phyloP scores from a whole-genome alignment of 139 green algal species.

The Pleodorina starrii region DNA sequence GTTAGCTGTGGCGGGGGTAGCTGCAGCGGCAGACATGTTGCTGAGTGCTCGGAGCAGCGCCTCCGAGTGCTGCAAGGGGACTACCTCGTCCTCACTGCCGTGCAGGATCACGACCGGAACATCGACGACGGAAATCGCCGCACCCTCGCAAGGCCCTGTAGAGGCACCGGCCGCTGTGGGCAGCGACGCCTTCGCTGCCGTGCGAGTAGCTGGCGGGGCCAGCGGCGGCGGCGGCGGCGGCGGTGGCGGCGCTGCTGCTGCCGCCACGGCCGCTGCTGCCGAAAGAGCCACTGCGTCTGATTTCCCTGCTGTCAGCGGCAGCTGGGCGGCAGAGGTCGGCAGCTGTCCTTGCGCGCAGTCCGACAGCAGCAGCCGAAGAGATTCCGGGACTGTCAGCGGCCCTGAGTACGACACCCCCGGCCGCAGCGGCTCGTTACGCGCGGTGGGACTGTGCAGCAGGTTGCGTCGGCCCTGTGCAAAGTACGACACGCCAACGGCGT shows the following conservation, averaged over 20 bases:
- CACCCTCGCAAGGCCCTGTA: not conserved
- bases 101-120: slow-evolving; percentile 9
- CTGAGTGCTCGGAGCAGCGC: not conserved
- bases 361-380: not conserved
- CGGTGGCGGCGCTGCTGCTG: not conserved
- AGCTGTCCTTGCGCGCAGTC: not conserved
- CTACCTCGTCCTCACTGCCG: slow-evolving; percentile 20
- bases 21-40: not conserved
- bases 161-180: too few species aligned
- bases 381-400: not conserved
- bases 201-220: too few species aligned
- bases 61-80: not conserved
- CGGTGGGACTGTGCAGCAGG: slow-evolving; percentile 2
- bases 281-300: too few species aligned
- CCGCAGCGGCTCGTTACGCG: not conserved
- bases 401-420: not conserved
- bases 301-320: too few species aligned
- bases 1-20: not conserved
- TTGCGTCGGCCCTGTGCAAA: slow-evolving; percentile 18
- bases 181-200: too few species aligned
- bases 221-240: not conserved
- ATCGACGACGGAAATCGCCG: not conserved
- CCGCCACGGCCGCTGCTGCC: not conserved
- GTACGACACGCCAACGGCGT: slow-evolving; percentile 7
- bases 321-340: too few species aligned